Evolutionary conservation across 805 yeast species (phyloP), one percentile per base, ranked within the genome.

Genomic region (Debaryomyces hansenii): DNA sequence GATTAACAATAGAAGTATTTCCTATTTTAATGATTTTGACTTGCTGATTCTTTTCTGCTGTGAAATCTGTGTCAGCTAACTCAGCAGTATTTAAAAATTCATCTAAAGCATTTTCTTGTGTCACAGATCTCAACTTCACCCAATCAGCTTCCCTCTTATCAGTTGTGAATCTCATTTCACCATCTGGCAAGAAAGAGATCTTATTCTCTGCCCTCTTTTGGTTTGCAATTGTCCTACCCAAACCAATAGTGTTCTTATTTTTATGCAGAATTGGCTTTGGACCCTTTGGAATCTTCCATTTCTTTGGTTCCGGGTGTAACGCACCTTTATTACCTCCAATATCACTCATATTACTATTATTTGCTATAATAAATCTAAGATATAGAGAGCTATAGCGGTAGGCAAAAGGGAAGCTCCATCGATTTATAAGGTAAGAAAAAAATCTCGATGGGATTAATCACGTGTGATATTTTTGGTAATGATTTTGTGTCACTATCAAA

Each of bases 21-120:
- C 87, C 89, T 48, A 87, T 84, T 60, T 85, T 82, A 55, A 94
- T 84, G 57, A 94, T 89, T 58, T 85, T 87, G 49, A 94, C 91
- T 54, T 85, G 88, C 39, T 85, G 83, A 47, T 83, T 78, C 60
- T 85, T 83, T 55, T 92, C 97, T 3, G 98, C 97, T 7, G 96
- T 84, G 70, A 94, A 94, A 70, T 94, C 98, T 16, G 92, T 90
- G 62, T 90, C 96, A 2, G 97, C 97, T 48, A 94, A 78, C 65
- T 90, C 96, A 1, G 99, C 99, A 6, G 97, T 92, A 60, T 84
- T 86, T 59, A 94, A 78, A 66, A 94, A 91, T 69, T 94, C 99
- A 68, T 94, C 98, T 47, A 94, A 69, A 1, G 97, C 85, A 55
- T 86, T 82, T 64, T 94, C 98, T 59, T 94, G 98, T 0, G 98